Evolutionary conservation across 306 rosid genomes (phyloP).

Genomic region (Lotus japonicus): DNA sequence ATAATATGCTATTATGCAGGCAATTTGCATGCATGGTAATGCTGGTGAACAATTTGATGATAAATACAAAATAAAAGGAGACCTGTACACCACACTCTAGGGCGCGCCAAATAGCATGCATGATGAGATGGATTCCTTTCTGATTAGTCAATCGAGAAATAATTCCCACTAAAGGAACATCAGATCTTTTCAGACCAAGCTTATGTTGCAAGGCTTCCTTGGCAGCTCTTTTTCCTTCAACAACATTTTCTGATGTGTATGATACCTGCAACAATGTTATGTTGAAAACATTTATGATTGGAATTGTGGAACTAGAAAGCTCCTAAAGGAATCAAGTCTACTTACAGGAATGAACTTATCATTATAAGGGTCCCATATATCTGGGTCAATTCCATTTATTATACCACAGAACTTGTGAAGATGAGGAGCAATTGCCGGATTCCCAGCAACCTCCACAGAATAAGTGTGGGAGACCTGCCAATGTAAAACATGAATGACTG

Average conservation of each 20-base stretch:
- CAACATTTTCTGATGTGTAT: constrained; percentile 64
- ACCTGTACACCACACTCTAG: constrained; percentile 86
- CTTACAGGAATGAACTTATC: constrained; percentile 77
- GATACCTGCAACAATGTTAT: constrained; percentile 38
- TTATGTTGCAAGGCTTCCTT: constrained; percentile 72
- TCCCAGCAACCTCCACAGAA: constrained; percentile 54
- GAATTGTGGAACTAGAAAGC: not conserved
- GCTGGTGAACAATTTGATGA: not conserved
- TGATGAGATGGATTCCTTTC: constrained; percentile 90
- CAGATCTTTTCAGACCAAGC: constrained; percentile 54
- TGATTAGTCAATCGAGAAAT: constrained; percentile 78
- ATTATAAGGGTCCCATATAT: constrained; percentile 75
- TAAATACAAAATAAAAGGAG: not conserved
- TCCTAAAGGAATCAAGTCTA: not conserved
- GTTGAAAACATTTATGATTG: constrained; percentile 8
- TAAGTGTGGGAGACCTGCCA: constrained; percentile 66
- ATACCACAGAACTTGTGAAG: constrained; percentile 77
- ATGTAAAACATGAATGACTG: constrained; percentile 5
- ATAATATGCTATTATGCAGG: not conserved
- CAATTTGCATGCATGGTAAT: not conserved
- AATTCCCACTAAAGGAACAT: constrained; percentile 70
- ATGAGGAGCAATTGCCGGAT: constrained; percentile 56
- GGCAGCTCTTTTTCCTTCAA: constrained; percentile 76
- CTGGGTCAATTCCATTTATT: constrained; percentile 80
- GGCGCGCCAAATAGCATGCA: constrained; percentile 58